phyloP scores from a whole-genome alignment of 345 rosid genomes.

The Angophora floribunda region DNA sequence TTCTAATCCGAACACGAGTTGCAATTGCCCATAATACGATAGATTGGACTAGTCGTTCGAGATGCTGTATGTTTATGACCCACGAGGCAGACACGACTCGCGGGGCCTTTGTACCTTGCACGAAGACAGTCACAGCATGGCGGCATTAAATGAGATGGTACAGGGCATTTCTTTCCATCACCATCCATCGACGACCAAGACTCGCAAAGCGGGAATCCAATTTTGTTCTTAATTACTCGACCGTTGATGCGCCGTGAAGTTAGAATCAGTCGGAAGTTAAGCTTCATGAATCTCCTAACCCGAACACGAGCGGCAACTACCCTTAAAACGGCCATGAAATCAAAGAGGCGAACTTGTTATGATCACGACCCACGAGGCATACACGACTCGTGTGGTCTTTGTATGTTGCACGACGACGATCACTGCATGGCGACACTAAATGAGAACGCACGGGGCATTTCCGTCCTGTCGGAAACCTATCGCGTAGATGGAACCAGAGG shows the following conservation, averaged over 20 bases:
- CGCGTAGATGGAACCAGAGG: not conserved
- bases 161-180: too few species aligned
- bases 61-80: too few species aligned
- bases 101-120: too few species aligned
- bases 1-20: not conserved
- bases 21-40: not conserved
- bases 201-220: not conserved
- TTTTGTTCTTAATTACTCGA: not conserved
- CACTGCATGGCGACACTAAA: not conserved
- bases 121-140: too few species aligned
- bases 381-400: not conserved
- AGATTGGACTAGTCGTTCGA: too few species aligned
- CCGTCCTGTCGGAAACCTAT: not conserved
- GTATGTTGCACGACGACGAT: not conserved
- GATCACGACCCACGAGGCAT: not conserved
- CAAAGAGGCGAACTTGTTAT: not conserved
- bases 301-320: not conserved
- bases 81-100: too few species aligned
- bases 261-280: not conserved
- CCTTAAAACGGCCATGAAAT: not conserved
- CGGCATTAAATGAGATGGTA: too few species aligned
- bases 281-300: not conserved
- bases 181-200: not conserved
- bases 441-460: not conserved
- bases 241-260: not conserved